Base-by-base conservation (phyloP, 805 yeast genomes). In the Kodamaea kakaduensis region DNA sequence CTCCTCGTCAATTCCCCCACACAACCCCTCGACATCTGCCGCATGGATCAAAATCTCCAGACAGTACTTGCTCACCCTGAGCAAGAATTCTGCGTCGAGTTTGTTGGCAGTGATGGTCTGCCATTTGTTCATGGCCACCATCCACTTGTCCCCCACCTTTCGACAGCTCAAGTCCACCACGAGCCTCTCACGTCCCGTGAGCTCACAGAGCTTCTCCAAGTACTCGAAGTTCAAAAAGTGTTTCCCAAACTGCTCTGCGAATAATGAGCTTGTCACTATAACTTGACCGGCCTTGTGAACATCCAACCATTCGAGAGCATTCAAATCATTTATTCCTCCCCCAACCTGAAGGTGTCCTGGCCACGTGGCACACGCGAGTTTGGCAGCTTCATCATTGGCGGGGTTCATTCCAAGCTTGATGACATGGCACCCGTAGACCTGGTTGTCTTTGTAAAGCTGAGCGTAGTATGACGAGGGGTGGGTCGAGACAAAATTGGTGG, bases 101-200 rank as follows among this genome's bases (percentile, higher is more conserved):
- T 63, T 71, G 29, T 79, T 70, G 25, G 71, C 71, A 0, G 99
- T 93, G 18, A 89, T 59, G 0, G 89, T 84, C 56, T 89, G 97
- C 99, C 99, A 93, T 59, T 88, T 84, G 61, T 93, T 89, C 78
- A 88, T 93, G 2, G 97, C 96, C n/a, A 93, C 98, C 22, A 82
- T 73, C 98, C 98, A 93, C 29, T 67, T 57, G 3, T 51, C 48
- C n/a, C 49, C 52, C 1, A 57, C 55, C 12, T 52, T 53, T 41
- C 95, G 73, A 57, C 97, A 90, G 55, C 96, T 86, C 50, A 93
- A 69, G 56, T 93, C 98, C 27, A 93, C 81, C 6, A 93, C 89
- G n/a, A 93, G 60, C 28, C 73, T 64, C 10, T 65, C 58, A 35
- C 71, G 75, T 0, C 95, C 95, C 13, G 90, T 81, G 14, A 69